Percentiles rank a stretch among this genome's conserved stretches.
These are phyloP conservation scores for Candida vartiovaarae DNA, from an alignment of 805 yeast genomes.

Conservation along the genomic window DNA sequence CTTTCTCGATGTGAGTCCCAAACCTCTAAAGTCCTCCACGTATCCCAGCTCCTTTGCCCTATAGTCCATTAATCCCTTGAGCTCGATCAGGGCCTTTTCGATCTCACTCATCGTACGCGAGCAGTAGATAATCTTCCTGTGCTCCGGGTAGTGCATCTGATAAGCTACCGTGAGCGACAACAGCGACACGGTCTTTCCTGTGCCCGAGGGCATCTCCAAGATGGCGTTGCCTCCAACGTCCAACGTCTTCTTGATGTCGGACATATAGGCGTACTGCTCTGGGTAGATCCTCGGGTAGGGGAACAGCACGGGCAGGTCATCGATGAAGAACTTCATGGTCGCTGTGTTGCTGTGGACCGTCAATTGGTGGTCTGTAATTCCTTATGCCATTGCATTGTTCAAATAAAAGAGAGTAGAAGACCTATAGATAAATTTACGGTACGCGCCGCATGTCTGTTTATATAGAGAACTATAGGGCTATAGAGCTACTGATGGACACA, in stretches of 20 bases:
- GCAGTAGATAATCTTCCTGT: constrained; percentile 89
- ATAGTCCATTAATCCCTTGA: constrained; percentile 81
- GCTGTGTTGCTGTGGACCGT: no score
- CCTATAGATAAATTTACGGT: no score
- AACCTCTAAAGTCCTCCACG: constrained; percentile 85
- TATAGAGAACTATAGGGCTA: no score
- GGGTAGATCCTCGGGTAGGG: constrained; percentile 97
- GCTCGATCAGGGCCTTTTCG: constrained; percentile 91
- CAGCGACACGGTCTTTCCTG: constrained; percentile 94
- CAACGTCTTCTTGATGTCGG: constrained; percentile 84
- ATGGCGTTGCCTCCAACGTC: constrained; percentile 97
- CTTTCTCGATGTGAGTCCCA: constrained; percentile 92
- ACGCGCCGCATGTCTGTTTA: no score
- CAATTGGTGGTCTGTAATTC: no score
- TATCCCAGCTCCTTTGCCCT: constrained; percentile 78
- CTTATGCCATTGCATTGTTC: no score
- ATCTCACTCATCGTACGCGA: constrained; percentile 99
- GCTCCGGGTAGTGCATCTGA: constrained; percentile 92
- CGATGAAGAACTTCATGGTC: constrained; percentile 60
- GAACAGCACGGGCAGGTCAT: constrained; percentile 90
- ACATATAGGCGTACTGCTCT: constrained; percentile 97
- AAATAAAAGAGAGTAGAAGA: no score
- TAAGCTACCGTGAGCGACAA: constrained; percentile 90
- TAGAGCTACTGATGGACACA: no score
- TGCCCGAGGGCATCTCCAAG: constrained; percentile 98